A percentile compares a stretch with the other conserved stretches of the same genome.
phyloP scores from a whole-genome alignment of 768 basidiomycete species.

The Hygrocybe coccinea region DNA sequence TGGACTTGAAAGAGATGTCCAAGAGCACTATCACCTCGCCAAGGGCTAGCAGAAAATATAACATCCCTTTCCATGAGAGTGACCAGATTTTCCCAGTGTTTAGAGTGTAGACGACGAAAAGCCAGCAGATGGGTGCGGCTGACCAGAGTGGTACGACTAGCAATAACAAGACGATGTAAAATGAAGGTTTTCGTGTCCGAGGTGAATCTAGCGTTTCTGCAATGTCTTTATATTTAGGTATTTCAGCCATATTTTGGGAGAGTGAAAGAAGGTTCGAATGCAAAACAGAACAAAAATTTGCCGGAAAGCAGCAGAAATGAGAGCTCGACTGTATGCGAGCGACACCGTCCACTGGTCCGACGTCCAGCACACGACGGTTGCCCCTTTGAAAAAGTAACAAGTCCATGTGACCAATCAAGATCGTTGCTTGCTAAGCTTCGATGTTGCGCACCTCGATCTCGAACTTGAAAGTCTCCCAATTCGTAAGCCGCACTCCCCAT shows the following conservation, averaged over 20 bases:
- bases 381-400: too few species aligned
- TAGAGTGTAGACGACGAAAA: slow-evolving; percentile 50
- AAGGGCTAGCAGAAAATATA: slow-evolving; percentile 46
- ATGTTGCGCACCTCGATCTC: slow-evolving; percentile 68
- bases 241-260: too few species aligned
- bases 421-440: slow-evolving; percentile 11
- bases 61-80: slow-evolving; percentile 35
- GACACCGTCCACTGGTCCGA: too few species aligned
- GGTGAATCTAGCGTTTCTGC: slow-evolving; percentile 36
- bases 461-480: slow-evolving; percentile 42
- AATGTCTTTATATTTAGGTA: slow-evolving; percentile 22
- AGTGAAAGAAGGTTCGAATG: too few species aligned
- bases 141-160: slow-evolving; percentile 63
- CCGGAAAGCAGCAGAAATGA: too few species aligned
- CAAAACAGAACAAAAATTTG: too few species aligned
- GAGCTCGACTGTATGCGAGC: too few species aligned
- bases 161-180: slow-evolving; percentile 53
- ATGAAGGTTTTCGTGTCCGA: slow-evolving; percentile 44
- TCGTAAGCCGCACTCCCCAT: slow-evolving; percentile 38
- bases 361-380: too few species aligned
- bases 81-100: slow-evolving; percentile 39
- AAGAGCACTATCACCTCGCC: slow-evolving; percentile 47
- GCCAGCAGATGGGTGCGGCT: slow-evolving; percentile 60
- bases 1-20: neutral
- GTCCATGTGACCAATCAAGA: too few species aligned